Evolutionary conservation across 1,284 basidiomycete genomes (phyloP).

Genomic region (Heterobasidion annosum): DNA sequence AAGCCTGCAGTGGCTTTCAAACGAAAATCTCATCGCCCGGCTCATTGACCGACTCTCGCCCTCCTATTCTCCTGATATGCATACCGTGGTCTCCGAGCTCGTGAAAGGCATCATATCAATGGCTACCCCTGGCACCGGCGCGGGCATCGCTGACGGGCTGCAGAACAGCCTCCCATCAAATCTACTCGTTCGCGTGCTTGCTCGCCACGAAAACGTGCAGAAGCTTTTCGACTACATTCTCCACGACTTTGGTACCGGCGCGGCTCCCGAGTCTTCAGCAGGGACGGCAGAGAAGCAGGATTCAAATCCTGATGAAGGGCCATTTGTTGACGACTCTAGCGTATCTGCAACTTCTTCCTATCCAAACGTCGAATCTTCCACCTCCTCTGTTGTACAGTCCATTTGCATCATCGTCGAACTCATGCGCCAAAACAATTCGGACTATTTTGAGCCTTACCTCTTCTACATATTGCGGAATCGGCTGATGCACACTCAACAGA

Average conservation of each 20-base stretch:
- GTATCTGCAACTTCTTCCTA: constrained; percentile 17
- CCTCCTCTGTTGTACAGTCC: constrained; percentile 83
- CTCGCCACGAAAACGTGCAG: constrained; percentile 63
- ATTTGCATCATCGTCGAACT: constrained; percentile 92
- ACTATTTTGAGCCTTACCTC: constrained; percentile 98
- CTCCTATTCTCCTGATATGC: constrained; percentile 66
- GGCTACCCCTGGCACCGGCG: constrained; percentile 81
- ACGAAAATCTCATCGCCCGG: constrained; percentile 75
- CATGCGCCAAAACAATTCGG: constrained; percentile 97
- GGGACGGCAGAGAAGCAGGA: neutral
- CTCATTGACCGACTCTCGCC: constrained; percentile 85
- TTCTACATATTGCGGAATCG: constrained; percentile 92
- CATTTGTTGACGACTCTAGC: constrained; percentile 7
- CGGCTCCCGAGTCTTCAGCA: neutral
- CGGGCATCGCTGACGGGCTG: constrained; percentile 53
- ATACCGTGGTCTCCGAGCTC: constrained; percentile 85
- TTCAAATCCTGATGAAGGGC: constrained; percentile 6
- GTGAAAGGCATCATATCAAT: constrained; percentile 94
- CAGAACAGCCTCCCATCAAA: constrained; percentile 75
- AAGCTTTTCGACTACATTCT: constrained; percentile 80
- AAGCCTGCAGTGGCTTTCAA: constrained; percentile 73
- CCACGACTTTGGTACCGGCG: constrained; percentile 36
- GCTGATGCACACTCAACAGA: constrained; percentile 81
- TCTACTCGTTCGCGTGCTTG: constrained; percentile 86
- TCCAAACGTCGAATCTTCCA: constrained; percentile 71